Conservation (phyloP, 1,139 yeast genomes). For the Suhomyces atakaporum region DNA sequence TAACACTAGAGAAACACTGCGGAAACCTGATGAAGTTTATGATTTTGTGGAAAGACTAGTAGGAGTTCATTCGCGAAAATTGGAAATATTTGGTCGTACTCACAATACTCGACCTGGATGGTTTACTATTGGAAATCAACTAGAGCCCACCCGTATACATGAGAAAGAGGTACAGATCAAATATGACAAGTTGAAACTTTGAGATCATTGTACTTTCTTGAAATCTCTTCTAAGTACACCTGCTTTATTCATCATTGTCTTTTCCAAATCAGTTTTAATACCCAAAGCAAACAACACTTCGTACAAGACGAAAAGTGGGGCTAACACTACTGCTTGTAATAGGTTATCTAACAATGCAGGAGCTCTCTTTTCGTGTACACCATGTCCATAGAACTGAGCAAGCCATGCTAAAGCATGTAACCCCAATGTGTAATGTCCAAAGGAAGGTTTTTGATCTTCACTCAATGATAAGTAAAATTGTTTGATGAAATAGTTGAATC, state of each 20-base stretch:
- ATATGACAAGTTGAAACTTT: slow-evolving; percentile 22
- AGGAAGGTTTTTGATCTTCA: slow-evolving; percentile 21
- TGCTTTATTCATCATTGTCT: slow-evolving; percentile 56
- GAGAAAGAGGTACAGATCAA: slow-evolving; percentile 57
- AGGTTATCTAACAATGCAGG: slow-evolving; percentile 88
- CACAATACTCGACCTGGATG: slow-evolving; percentile 89
- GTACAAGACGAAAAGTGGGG: slow-evolving; percentile 85
- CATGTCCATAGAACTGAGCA: slow-evolving; percentile 90
- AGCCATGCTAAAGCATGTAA: slow-evolving; percentile 67
- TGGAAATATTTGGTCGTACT: slow-evolving; percentile 86
- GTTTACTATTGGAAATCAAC: slow-evolving; percentile 86
- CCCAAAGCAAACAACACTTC: slow-evolving; percentile 76
- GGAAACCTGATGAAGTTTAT: slow-evolving; percentile 89
- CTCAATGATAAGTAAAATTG: slow-evolving; percentile 21
- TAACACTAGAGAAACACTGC: slow-evolving; percentile 80
- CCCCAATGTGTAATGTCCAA: slow-evolving; percentile 31
- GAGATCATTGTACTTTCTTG: not conserved
- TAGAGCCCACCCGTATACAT: slow-evolving; percentile 57
- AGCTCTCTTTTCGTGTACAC: slow-evolving; percentile 73
- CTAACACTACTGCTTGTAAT: slow-evolving; percentile 82
- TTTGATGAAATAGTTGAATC: slow-evolving; percentile 44
- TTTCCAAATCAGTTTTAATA: slow-evolving; percentile 53
- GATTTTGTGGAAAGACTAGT: slow-evolving; percentile 84
- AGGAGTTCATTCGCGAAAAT: slow-evolving; percentile 71
- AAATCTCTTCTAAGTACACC: slow-evolving; percentile 34